A percentile compares a stretch with the other conserved stretches of the same genome.
phyloP scores from a whole-genome alignment of 352 stramenopile species.

The Globisporangium radiosum region DNA sequence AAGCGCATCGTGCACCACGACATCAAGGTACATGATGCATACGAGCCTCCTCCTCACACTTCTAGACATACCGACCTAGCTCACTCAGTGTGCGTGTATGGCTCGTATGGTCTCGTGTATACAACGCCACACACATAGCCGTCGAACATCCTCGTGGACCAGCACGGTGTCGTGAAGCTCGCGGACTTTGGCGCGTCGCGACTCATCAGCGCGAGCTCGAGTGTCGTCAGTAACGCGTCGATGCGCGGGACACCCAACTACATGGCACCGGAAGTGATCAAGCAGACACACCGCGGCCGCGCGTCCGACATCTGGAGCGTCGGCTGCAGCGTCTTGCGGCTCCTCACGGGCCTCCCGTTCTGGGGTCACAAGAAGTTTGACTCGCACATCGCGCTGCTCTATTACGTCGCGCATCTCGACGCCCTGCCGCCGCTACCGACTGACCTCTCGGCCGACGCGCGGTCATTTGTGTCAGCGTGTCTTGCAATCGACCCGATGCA shows the following conservation, averaged over 20 bases:
- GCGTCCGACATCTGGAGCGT: constrained; percentile 84
- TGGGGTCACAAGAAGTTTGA: constrained; percentile 82
- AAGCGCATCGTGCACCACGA: constrained; percentile 77
- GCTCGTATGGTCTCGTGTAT: too few species aligned
- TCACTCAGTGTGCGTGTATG: too few species aligned
- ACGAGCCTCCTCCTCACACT: too few species aligned
- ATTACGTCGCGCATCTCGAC: constrained; percentile 52
- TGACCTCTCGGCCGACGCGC: constrained; percentile 29
- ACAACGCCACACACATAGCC: constrained; percentile 19
- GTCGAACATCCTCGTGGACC: constrained; percentile 93
- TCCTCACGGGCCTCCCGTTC: constrained; percentile 53
- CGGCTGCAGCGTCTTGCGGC: constrained; percentile 71
- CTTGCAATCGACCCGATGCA: constrained; percentile 41
- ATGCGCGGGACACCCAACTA: constrained; percentile 82
- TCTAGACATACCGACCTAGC: too few species aligned
- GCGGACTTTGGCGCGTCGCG: constrained; percentile 91
- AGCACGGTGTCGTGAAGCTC: constrained; percentile 91
- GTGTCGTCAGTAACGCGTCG: constrained; percentile 35
- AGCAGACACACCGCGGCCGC: constrained; percentile 64
- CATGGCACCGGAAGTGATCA: constrained; percentile 87
- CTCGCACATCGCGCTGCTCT: constrained; percentile 58
- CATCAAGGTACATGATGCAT: constrained; percentile 51
- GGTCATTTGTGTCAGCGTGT: constrained; percentile 43
- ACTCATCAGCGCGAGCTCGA: constrained; percentile 43
- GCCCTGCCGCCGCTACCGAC: constrained; percentile 31